A percentile compares a stretch with the other conserved stretches of the same genome.
Conservation (phyloP, 257 asterid species). For the Jaltomata sinuosa region DNA sequence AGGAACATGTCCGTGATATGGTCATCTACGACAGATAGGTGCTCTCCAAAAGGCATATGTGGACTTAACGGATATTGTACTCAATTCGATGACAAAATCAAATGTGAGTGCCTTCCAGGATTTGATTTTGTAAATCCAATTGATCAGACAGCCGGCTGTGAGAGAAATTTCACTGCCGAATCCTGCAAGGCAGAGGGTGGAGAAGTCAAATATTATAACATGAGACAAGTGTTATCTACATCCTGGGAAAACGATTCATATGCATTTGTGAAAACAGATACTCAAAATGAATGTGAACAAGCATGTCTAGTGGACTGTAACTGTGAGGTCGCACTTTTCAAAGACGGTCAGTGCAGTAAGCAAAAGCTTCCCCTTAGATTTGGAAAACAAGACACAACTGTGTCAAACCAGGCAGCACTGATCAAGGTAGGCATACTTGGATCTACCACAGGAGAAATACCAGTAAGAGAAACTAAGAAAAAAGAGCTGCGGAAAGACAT, state of each 20-base stretch:
- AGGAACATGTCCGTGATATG: constrained; percentile 13
- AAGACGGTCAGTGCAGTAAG: constrained; percentile 18
- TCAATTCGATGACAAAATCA: not conserved
- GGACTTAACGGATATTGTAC: constrained; percentile 35
- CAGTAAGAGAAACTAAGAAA: not conserved
- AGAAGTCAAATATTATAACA: not conserved
- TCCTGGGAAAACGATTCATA: constrained; percentile 25
- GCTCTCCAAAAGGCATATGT: constrained; percentile 35
- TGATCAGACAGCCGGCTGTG: constrained; percentile 24
- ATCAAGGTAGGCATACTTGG: constrained; percentile 8
- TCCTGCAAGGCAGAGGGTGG: constrained; percentile 9
- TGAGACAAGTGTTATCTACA: not conserved
- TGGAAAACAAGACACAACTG: constrained; percentile 9
- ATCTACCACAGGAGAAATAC: no score
- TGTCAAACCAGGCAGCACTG: constrained; percentile 12
- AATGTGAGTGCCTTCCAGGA: constrained; percentile 38
- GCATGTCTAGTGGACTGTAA: constrained; percentile 41
- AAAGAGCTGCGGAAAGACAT: not conserved
- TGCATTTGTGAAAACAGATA: not conserved
- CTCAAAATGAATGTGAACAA: constrained; percentile 12
- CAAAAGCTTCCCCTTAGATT: constrained; percentile 39
- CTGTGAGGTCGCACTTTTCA: constrained; percentile 34
- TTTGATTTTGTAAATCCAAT: constrained; percentile 13
- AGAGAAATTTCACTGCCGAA: not conserved
- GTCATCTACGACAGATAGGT: constrained; percentile 7